These are phyloP conservation scores for Pseudogymnoascus sp. DNA, from an alignment of 2,329 filamentous ascomycete species.

Conservation along the genomic window DNA sequence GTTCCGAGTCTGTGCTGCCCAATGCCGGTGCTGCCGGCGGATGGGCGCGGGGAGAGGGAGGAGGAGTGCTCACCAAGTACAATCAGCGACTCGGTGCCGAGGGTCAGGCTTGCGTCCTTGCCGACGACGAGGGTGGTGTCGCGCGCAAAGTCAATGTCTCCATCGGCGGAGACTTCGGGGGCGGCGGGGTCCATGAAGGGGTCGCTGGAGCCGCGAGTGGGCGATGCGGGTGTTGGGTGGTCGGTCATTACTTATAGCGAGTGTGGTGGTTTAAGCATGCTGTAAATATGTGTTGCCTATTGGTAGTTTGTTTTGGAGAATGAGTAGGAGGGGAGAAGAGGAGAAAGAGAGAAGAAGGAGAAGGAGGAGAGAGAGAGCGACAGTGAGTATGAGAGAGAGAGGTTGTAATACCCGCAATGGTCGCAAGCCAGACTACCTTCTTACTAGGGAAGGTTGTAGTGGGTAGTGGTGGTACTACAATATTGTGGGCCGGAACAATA, in stretches of 20 bases:
- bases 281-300: not conserved
- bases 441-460: conserved; percentile 6
- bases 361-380: not conserved
- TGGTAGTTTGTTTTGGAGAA: not conserved
- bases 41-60: not conserved
- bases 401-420: not conserved
- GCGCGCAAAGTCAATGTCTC: conserved; percentile 28
- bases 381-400: not conserved
- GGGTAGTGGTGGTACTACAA: not conserved
- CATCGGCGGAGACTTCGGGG: conserved; percentile 26
- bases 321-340: not conserved
- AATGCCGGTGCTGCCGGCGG: conserved; percentile 6
- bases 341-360: not conserved
- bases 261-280: not conserved
- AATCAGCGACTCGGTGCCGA: conserved; percentile 52
- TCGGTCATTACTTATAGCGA: conserved; percentile 7
- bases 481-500: not conserved
- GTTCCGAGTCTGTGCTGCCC: not conserved
- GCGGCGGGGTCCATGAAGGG: conserved; percentile 31
- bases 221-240: not conserved
- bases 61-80: conserved; percentile 40
- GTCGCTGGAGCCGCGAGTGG: conserved; percentile 20
- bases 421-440: not conserved
- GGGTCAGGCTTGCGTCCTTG: conserved; percentile 49
- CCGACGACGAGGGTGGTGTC: conserved; percentile 45